Conservation (phyloP, 495 filamentous ascomycete genomes). For the Penicillium soppii region DNA sequence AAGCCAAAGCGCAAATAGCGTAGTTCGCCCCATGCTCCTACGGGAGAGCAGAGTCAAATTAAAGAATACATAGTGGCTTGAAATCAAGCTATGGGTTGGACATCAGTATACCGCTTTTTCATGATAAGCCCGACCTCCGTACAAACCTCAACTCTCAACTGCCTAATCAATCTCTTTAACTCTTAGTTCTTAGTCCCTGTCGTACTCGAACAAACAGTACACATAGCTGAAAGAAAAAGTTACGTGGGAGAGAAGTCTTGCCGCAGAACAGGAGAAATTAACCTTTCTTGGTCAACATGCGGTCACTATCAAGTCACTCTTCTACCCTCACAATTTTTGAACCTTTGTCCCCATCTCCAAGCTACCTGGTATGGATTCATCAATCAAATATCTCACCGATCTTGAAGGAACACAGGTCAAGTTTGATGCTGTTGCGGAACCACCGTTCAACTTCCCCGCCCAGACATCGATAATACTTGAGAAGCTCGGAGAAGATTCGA, state of each 20-base stretch:
- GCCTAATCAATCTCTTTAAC: background rate
- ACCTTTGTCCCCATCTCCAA: background rate
- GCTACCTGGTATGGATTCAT: constrained; percentile 11
- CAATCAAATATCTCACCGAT: constrained; percentile 7
- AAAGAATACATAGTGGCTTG: no score
- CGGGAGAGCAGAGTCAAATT: no score
- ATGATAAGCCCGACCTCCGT: no score
- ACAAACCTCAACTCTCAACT: no score
- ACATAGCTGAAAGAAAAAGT: constrained; percentile 4
- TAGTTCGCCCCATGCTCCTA: no score
- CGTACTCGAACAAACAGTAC: background rate
- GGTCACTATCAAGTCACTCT: constrained; percentile 2
- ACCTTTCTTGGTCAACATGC: constrained; percentile 5
- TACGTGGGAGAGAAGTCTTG: background rate
- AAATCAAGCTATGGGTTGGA: no score
- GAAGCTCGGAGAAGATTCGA: background rate
- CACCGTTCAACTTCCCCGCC: constrained; percentile 6
- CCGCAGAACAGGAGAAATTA: background rate
- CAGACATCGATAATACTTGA: constrained; percentile 9
- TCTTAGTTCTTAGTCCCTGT: background rate
- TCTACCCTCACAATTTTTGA: constrained; percentile 2
- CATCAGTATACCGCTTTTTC: no score
- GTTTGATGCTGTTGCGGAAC: constrained; percentile 6
- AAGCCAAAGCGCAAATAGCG: no score
- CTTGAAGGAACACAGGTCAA: constrained; percentile 2